Conservation (phyloP, 495 filamentous ascomycete genomes). For the Annulohypoxylon bovei region DNA sequence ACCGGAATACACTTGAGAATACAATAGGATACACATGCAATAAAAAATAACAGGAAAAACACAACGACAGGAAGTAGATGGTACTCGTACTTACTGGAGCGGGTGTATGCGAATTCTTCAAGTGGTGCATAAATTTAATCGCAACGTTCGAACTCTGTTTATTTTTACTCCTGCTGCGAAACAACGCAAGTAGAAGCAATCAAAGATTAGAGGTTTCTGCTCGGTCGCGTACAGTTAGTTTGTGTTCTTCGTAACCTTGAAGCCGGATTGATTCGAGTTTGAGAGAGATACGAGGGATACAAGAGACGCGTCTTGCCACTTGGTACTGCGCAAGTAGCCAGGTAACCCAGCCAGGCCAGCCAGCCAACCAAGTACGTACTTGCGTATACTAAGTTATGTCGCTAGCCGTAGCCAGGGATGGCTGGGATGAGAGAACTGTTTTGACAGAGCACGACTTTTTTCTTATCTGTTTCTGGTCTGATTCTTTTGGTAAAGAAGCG, state of each 20-base stretch:
- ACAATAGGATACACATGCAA: conserved; percentile 2
- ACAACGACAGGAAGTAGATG: conserved; percentile 22
- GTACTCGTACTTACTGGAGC: conserved; percentile 36
- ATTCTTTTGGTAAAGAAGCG: not conserved
- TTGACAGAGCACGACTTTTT: not conserved
- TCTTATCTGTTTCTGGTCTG: not conserved
- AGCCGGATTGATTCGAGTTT: not conserved
- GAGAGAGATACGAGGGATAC: not conserved
- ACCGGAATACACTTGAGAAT: conserved; percentile 29
- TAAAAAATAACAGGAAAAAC: conserved; percentile 3
- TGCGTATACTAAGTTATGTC: not conserved
- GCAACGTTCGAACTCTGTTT: conserved; percentile 36
- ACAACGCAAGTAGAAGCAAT: conserved; percentile 17
- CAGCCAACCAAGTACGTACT: not conserved
- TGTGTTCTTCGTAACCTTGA: conserved; percentile 24
- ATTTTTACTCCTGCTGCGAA: conserved; percentile 15
- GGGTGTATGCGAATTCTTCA: conserved; percentile 6
- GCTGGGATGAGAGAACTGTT: not conserved
- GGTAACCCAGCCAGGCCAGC: not conserved
- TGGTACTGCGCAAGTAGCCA: conserved; percentile 1
- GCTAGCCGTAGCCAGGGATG: not conserved
- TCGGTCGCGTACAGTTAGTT: conserved; percentile 38
- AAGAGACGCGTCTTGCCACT: not conserved
- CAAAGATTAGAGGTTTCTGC: not conserved
- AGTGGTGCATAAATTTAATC: conserved; percentile 30